These are phyloP conservation scores for Didymella pinodella DNA, from an alignment of 2,329 filamentous ascomycete genomes.

Conservation along the genomic window DNA sequence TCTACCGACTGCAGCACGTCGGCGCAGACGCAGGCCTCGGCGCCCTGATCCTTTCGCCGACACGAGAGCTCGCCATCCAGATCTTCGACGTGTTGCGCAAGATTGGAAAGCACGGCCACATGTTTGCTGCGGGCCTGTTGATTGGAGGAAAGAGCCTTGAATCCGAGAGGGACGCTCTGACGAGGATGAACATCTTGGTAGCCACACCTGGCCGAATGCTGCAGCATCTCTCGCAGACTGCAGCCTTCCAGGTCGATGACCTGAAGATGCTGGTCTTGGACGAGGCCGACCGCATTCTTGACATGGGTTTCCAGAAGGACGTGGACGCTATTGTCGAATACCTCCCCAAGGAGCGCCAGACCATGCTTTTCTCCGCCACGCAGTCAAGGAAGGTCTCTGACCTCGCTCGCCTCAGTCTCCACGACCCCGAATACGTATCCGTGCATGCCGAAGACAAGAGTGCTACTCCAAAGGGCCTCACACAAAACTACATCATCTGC, in stretches of 20 bases:
- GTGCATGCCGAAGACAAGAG: constrained; percentile 83
- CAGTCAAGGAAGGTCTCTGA: constrained; percentile 96
- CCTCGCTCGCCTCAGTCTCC: constrained; percentile 83
- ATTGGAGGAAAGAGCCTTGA: constrained; percentile 92
- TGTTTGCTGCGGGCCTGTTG: constrained; percentile 89
- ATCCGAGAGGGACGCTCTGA: constrained; percentile 84
- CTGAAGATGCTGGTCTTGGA: constrained; percentile 92
- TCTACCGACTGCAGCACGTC: constrained; percentile 88
- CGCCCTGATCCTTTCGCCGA: constrained; percentile 91
- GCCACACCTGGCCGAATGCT: constrained; percentile 94
- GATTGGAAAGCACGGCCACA: constrained; percentile 81
- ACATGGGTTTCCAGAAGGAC: constrained; percentile 92
- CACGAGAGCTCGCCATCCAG: constrained; percentile 92
- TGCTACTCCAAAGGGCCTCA: constrained; percentile 82
- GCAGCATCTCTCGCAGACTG: constrained; percentile 94
- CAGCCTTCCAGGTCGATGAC: constrained; percentile 87
- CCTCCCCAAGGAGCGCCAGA: constrained; percentile 84
- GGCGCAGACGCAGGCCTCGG: constrained; percentile 86
- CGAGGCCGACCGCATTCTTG: constrained; percentile 95
- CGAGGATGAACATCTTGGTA: constrained; percentile 95
- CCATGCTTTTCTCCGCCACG: constrained; percentile 92
- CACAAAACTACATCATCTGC: constrained; percentile 90
- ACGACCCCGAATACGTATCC: constrained; percentile 92
- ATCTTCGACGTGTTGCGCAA: constrained; percentile 95
- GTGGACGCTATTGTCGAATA: constrained; percentile 95